A percentile compares a stretch with the other conserved stretches of the same genome.
phyloP scores from a whole-genome alignment of 2,329 filamentous ascomycete genomes.

The Ophiosphaerella narmari region DNA sequence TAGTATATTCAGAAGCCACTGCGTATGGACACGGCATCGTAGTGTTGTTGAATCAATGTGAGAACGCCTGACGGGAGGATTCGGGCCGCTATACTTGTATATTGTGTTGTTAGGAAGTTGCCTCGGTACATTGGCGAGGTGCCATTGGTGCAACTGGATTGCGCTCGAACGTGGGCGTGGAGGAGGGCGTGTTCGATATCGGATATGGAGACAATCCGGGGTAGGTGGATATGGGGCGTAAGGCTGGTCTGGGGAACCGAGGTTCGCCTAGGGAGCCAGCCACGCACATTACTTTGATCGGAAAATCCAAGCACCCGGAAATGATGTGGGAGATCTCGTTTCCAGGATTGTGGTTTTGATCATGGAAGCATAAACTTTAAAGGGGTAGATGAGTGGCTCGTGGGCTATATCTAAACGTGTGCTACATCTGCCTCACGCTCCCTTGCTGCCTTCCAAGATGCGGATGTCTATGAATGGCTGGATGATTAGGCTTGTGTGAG shows the following conservation, averaged over 20 bases:
- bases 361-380: neutral
- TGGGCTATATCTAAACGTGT: neutral
- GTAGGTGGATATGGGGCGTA: neutral
- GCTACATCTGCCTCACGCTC: neutral
- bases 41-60: neutral
- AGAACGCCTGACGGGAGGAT: neutral
- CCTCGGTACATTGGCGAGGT: neutral
- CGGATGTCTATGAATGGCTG: too few relatives aligned
- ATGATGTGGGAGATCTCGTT: constrained; percentile 11
- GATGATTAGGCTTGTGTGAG: too few relatives aligned
- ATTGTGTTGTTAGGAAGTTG: neutral
- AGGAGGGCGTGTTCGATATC: neutral
- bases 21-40: neutral
- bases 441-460: neutral
- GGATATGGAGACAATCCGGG: neutral
- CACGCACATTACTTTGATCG: neutral
- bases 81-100: neutral
- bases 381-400: neutral
- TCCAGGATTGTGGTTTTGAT: neutral
- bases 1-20: too few relatives aligned
- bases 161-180: neutral
- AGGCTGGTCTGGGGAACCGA: neutral
- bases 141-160: neutral
- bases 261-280: neutral
- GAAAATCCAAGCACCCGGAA: constrained; percentile 15